Conservation (phyloP, 192 early-diverging fungal genomes). For the Martensiomyces pterosporus region DNA sequence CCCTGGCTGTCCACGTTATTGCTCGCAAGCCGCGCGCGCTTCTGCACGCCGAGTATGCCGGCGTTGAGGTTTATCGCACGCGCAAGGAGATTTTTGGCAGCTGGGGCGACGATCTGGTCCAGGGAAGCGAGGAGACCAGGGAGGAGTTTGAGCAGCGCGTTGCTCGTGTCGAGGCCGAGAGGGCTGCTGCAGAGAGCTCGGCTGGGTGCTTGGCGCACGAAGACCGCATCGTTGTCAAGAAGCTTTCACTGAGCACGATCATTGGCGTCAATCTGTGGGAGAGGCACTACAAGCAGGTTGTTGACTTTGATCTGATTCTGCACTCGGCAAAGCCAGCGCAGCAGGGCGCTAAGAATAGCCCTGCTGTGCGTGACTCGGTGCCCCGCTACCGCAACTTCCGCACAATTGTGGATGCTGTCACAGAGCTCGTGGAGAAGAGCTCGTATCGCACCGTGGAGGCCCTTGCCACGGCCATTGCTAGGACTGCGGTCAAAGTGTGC, state of each 20-base stretch:
- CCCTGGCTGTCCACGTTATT: conserved; percentile 61
- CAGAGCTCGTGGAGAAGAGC: conserved; percentile 78
- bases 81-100: conserved; percentile 52
- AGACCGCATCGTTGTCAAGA: conserved; percentile 83
- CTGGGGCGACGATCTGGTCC: conserved; percentile 13
- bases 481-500: conserved; percentile 72
- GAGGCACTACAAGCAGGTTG: conserved; percentile 86
- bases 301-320: conserved; percentile 69
- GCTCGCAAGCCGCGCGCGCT: conserved; percentile 85
- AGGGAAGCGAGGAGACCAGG: conserved; percentile 4
- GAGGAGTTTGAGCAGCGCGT: conserved; percentile 8
- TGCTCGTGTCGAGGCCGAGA: conserved; percentile 16
- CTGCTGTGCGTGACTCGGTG: conserved; percentile 54
- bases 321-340: conserved; percentile 23
- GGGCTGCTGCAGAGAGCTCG: conserved; percentile 22
- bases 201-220: conserved; percentile 48
- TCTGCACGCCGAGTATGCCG: conserved; percentile 84
- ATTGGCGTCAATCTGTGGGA: conserved; percentile 97
- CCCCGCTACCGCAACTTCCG: conserved; percentile 81
- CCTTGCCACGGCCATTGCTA: conserved; percentile 76
- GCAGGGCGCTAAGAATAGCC: neutral
- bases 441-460: conserved; percentile 95
- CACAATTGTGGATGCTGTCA: conserved; percentile 80
- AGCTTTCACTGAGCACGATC: conserved; percentile 74
- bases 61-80: conserved; percentile 82